Evolutionary conservation across 257 asterid species (phyloP).

Genomic region (Phtheirospermum japonicum): DNA sequence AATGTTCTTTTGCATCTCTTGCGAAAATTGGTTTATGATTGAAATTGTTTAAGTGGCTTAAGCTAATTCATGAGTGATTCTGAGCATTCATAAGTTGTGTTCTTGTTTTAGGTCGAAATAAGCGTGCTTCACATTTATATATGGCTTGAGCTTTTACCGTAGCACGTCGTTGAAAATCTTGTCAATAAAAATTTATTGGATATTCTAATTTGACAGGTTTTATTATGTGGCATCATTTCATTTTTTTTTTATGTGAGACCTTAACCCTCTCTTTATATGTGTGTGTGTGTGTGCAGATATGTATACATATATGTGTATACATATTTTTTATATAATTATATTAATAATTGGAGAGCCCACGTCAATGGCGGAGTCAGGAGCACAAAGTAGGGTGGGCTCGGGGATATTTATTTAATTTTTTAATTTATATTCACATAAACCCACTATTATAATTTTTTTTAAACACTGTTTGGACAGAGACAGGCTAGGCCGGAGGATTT

Average conservation of each 20-base stretch:
- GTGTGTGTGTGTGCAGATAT: neutral
- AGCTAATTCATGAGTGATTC: slow-evolving; percentile 2
- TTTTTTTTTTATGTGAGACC: neutral
- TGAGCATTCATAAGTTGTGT: neutral
- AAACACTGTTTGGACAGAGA: too few relatives aligned
- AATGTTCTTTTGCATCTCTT: neutral
- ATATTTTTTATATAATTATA: too few relatives aligned
- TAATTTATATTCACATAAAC: too few relatives aligned
- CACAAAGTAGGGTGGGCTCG: too few relatives aligned
- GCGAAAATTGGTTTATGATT: neutral
- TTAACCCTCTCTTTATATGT: neutral
- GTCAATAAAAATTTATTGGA: neutral
- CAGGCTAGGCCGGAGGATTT: too few relatives aligned
- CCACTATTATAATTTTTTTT: too few relatives aligned
- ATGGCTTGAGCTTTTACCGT: neutral
- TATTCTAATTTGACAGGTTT: slow-evolving; percentile 1
- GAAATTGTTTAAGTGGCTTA: neutral
- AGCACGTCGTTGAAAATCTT: neutral
- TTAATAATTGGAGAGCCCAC: neutral
- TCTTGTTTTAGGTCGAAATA: neutral
- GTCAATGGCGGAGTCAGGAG: too few relatives aligned
- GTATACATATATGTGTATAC: neutral
- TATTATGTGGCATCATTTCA: neutral
- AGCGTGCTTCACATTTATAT: neutral
- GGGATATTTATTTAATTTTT: too few relatives aligned